phyloP scores from a whole-genome alignment of 495 filamentous ascomycete genomes.

The Lentithecium fluviatile region DNA sequence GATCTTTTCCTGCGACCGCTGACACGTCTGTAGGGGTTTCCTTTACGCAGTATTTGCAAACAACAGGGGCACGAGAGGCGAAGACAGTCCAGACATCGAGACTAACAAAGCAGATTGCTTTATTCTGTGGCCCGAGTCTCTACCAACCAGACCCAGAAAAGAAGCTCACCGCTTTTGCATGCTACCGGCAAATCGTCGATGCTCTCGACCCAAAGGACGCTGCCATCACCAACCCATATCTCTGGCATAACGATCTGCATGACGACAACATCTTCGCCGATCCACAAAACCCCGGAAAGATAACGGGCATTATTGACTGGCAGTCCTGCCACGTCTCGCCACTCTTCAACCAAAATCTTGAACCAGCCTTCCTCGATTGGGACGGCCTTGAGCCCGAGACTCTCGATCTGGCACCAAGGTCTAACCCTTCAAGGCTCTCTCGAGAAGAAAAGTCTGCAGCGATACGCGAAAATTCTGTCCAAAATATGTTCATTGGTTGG shows the following conservation, averaged over 20 bases:
- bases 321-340: conserved; percentile 1
- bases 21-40: too few species aligned
- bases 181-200: not conserved
- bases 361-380: not conserved
- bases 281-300: not conserved
- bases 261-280: not conserved
- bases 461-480: not conserved
- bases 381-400: not conserved
- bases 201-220: not conserved
- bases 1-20: too few species aligned
- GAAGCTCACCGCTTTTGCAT: not conserved
- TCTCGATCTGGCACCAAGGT: not conserved
- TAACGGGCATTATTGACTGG: not conserved
- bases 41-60: too few species aligned
- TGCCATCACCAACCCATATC: not conserved
- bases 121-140: not conserved
- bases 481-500: not conserved
- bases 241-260: conserved; percentile 1
- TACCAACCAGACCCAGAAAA: not conserved
- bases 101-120: not conserved
- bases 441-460: too few species aligned
- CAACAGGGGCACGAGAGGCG: too few species aligned
- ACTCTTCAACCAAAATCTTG: not conserved
- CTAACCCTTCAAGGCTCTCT: not conserved
- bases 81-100: too few species aligned